phyloP scores from a whole-genome alignment of 495 filamentous ascomycete species.

The Xeromyces bisporus region DNA sequence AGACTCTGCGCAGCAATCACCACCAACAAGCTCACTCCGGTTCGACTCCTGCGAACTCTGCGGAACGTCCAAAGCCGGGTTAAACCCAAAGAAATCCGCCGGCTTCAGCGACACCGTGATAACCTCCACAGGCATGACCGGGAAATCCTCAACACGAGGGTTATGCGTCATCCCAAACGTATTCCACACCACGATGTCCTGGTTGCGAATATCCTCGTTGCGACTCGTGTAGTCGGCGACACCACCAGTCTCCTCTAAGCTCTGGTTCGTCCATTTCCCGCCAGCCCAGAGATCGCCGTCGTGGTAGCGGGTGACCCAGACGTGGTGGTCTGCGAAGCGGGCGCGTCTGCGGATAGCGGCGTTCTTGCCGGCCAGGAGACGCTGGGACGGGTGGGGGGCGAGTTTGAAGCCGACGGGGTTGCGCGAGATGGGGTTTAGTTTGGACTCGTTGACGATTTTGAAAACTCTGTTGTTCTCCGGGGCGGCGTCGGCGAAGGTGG shows the following conservation, averaged over 20 bases:
- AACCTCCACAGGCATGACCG: constrained; percentile 40
- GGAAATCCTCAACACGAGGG: constrained; percentile 43
- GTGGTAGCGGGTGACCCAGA: constrained; percentile 63
- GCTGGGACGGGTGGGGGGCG: constrained; percentile 51
- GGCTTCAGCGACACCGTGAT: constrained; percentile 43
- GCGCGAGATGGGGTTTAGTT: constrained; percentile 52
- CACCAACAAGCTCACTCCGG: constrained; percentile 13
- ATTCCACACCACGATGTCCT: constrained; percentile 32
- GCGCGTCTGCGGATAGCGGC: constrained; percentile 57
- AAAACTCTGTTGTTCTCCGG: constrained; percentile 46
- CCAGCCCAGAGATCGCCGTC: constrained; percentile 68
- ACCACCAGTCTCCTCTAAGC: constrained; percentile 31
- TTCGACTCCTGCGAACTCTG: constrained; percentile 16
- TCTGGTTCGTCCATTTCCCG: constrained; percentile 76
- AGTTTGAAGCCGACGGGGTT: constrained; percentile 70
- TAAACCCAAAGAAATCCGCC: constrained; percentile 53
- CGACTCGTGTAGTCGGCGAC: constrained; percentile 2
- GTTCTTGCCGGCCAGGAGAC: constrained; percentile 53
- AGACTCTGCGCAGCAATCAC: not conserved
- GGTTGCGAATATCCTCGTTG: constrained; percentile 25
- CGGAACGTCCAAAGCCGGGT: constrained; percentile 36
- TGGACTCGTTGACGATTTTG: constrained; percentile 61
- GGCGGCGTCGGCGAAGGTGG: constrained; percentile 48
- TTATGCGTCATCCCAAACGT: constrained; percentile 47
- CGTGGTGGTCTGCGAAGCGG: constrained; percentile 57